Base-by-base conservation (phyloP, 306 rosid genomes). In the Pyrus pyrifolia region DNA sequence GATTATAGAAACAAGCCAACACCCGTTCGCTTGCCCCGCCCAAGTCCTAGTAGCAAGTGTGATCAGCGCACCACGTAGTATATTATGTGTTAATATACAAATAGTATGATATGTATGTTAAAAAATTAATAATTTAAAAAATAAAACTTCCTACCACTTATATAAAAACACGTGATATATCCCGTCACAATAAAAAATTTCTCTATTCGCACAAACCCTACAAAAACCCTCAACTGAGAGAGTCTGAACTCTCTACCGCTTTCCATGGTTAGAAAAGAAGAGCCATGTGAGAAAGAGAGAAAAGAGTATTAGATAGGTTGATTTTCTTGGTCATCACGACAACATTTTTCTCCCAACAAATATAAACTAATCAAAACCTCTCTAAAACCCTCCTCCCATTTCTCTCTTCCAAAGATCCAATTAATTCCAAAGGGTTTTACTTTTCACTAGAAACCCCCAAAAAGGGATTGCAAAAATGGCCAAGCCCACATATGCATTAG, bases 401-500 rank as follows among this genome's bases (percentile, higher is more conserved):
- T 23, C 13, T 49, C 17, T 5, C 53, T 6, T 49, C 52, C 11
- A 55, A 14, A 15, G 17, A 14, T 49, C 19, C 53, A 49, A 49
- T 49, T 49, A 1, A 57, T 22, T 31, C n/a, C 40, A 15, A 18
- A 63, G 40, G 30, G n/a, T 57, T 70, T 55, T 44, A 19, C 71
- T 71, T 22, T 64, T 80, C 42, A 9, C n/a, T 22, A 12, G 10
- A 33, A 52, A 44, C 29, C 49, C 44, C 64, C 8, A 33, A 22
- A 22, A 22, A 63, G 68, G n/a, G 64, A 46, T 23, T 29, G 62
- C 19, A 64, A 65, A 31, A 83, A 92, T 89, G 97, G 85, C 86
- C 4, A 92, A 81, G 81, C 52, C 52, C 52, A 75, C 87, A 15
- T 87, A 84, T 29, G 81, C 93, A 49, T 76, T 84, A 3, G 87